phyloP scores from a whole-genome alignment of 192 early-diverging fungal genomes.

The Coemansia sp. region DNA sequence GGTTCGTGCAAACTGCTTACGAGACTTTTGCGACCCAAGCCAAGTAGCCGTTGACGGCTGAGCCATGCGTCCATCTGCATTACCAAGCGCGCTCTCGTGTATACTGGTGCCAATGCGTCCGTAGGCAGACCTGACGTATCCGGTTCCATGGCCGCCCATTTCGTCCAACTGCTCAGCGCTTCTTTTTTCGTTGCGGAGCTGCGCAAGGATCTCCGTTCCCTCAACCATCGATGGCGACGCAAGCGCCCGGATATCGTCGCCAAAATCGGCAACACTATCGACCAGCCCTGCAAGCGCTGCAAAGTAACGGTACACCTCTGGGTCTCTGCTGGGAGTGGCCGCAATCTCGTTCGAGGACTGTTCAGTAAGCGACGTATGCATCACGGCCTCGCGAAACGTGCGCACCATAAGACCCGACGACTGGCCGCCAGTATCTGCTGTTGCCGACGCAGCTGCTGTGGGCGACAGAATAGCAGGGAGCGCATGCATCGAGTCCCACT shows the following conservation, averaged over 20 bases:
- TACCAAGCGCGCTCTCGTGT: not conserved
- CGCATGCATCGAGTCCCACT: slow-evolving; percentile 45
- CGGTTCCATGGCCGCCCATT: not conserved
- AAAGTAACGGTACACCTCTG: slow-evolving; percentile 30
- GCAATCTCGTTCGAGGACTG: slow-evolving; percentile 39
- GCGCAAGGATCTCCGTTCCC: slow-evolving; percentile 37
- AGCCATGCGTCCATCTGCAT: not conserved
- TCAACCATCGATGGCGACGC: slow-evolving; percentile 37
- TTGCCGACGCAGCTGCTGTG: not conserved
- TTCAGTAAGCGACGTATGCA: slow-evolving; percentile 44
- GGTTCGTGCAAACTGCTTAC: slow-evolving; percentile 14
- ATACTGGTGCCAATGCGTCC: slow-evolving; percentile 12
- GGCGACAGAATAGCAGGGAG: slow-evolving; percentile 37
- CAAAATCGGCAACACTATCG: slow-evolving; percentile 46
- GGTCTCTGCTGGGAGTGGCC: slow-evolving; percentile 31
- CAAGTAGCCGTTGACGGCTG: slow-evolving; percentile 26
- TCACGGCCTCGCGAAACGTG: slow-evolving; percentile 49
- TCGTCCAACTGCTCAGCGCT: not conserved
- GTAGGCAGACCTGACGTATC: not conserved
- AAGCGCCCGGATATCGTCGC: slow-evolving; percentile 43
- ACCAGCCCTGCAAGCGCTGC: slow-evolving; percentile 42
- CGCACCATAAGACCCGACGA: slow-evolving; percentile 46
- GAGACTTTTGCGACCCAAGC: slow-evolving; percentile 31
- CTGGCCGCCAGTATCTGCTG: slow-evolving; percentile 9
- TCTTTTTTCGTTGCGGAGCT: slow-evolving; percentile 33